Conservation (phyloP, 2,329 filamentous ascomycete species). For the Talaromyces pinophilus region DNA sequence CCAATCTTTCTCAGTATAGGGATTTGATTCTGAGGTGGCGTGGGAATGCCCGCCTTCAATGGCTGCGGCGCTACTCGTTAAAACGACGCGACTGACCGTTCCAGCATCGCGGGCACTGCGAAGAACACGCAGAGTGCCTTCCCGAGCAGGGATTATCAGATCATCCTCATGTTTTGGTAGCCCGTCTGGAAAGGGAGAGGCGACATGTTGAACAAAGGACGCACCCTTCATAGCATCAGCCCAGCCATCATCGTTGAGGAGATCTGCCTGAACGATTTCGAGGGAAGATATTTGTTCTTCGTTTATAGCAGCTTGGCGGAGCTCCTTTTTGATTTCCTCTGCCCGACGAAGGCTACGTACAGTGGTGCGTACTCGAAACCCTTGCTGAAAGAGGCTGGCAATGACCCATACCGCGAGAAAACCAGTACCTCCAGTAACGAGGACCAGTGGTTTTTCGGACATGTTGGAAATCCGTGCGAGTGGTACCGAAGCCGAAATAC, state of each 20-base stretch:
- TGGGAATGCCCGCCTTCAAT: neutral
- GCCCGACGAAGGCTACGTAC: constrained; percentile 10
- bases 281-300: constrained; percentile 14
- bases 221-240: constrained; percentile 19
- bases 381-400: constrained; percentile 5
- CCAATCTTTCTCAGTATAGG: constrained; percentile 39
- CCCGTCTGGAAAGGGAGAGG: constrained; percentile 11
- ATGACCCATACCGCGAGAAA: constrained; percentile 16
- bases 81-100: constrained; percentile 7
- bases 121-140: constrained; percentile 19
- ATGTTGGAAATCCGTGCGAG: neutral
- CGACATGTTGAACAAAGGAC: constrained; percentile 20
- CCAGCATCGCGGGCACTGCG: constrained; percentile 12
- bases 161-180: constrained; percentile 15
- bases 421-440: constrained; percentile 20
- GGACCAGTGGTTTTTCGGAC: constrained; percentile 15
- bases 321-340: constrained; percentile 2
- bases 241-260: constrained; percentile 19
- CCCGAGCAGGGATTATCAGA: constrained; percentile 12
- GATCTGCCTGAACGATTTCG: constrained; percentile 11
- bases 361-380: constrained; percentile 16
- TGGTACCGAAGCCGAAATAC: neutral
- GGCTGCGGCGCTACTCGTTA: constrained; percentile 17
- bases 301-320: constrained; percentile 6
- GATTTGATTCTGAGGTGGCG: neutral